Base-by-base conservation (phyloP, 768 basidiomycete species). In the Amanita exitialis region DNA sequence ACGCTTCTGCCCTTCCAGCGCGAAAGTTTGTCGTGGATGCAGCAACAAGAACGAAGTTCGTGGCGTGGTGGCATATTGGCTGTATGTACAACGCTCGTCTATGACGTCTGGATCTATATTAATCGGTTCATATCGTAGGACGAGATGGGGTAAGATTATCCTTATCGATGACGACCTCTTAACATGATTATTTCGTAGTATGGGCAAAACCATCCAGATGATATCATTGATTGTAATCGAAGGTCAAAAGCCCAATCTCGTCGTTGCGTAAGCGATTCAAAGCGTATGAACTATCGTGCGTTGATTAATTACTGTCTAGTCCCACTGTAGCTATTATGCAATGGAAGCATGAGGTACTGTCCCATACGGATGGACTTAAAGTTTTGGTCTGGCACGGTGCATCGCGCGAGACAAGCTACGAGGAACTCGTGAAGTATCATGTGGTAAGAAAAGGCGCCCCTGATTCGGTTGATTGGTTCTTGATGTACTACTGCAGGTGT, bases 141-240 rank as follows among this genome's bases (percentile, higher is more conserved):
- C 57, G 90, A 92, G 66, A 92, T 92, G 90, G 92, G 91, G 90
- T 83, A 74, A 66, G 77, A 59, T 30, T 35, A 34, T 43, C 15
- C 46, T 35, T 23, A 35, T 13, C 7, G 12, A 9, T 27, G 30
- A 35, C 28, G 9, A 44, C 47, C 20, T 28, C 18, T 49, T 32
- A 9, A 44, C 52, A 52, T 27, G 58, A 21, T 32, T 54, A 18
- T 56, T 55, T 36, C 7, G 34, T 56, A 86, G 87, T 16, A 91
- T 93, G 90, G 88, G 87, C 12, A 92, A 93, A 67, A 99, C 95
- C 0, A 98, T 99, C 53, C 96, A 99, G 62, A 91, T 93, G 57
- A 94, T 99, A 45, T 78, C 93, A 1, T 74, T 98, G 35, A 74
- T 99, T 34, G 80, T 94, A 4, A 80, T 86, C 1, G 90, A 93